These are phyloP conservation scores for Passiflora organensis DNA, from an alignment of 345 rosid species.

Conservation along the genomic window DNA sequence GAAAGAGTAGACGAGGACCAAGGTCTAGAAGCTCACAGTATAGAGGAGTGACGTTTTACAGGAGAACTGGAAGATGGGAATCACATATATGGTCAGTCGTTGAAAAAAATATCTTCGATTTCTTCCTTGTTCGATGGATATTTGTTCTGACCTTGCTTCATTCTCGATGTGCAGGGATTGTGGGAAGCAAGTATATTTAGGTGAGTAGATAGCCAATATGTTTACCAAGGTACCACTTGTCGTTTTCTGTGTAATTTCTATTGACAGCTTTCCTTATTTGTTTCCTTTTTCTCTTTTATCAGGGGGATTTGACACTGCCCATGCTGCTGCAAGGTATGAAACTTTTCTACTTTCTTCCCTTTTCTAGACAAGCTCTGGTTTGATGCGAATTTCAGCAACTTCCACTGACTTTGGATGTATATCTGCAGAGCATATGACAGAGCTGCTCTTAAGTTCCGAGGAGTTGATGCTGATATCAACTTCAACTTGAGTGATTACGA, in stretches of 20 bases:
- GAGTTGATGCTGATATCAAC: slow-evolving; percentile 89
- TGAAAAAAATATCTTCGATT: no score
- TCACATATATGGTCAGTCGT: slow-evolving; percentile 30
- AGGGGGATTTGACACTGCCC: slow-evolving; percentile 99
- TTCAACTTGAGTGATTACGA: slow-evolving; percentile 75
- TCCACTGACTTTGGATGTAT: slow-evolving; percentile 2
- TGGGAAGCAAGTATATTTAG: slow-evolving; percentile 93
- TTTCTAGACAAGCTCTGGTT: not conserved
- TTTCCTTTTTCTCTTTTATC: not conserved
- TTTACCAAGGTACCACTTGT: no score
- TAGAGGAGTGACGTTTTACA: slow-evolving; percentile 29
- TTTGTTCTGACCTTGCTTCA: no score
- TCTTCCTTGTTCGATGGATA: no score
- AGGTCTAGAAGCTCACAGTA: slow-evolving; percentile 32
- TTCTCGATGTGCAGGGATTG: slow-evolving; percentile 68
- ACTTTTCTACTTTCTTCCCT: not conserved
- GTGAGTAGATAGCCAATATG: slow-evolving; percentile 40
- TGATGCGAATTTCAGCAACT: no score
- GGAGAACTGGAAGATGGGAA: slow-evolving; percentile 34
- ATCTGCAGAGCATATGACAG: slow-evolving; percentile 80
- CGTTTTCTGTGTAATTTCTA: no score
- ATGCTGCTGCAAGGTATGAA: slow-evolving; percentile 55
- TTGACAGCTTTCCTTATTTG: no score
- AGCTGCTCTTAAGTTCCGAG: slow-evolving; percentile 95
- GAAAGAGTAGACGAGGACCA: slow-evolving; percentile 30